These are phyloP conservation scores for Xylariaceae sp. DNA, from an alignment of 2,329 filamentous ascomycete genomes.

Conservation along the genomic window DNA sequence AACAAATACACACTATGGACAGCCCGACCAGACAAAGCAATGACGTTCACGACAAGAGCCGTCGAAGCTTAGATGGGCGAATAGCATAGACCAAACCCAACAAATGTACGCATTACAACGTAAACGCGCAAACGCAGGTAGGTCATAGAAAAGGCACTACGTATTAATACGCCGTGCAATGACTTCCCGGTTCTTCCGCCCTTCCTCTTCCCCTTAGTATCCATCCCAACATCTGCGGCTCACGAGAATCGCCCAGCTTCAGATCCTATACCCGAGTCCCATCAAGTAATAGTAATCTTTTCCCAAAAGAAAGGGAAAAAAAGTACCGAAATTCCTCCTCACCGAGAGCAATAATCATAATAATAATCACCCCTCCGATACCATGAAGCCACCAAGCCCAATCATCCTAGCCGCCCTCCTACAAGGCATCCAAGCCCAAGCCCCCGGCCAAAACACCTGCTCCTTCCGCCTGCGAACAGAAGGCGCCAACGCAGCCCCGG, in stretches of 20 bases:
- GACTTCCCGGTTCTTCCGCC: not conserved
- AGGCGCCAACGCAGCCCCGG: slow-evolving; percentile 44
- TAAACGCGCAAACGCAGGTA: not conserved
- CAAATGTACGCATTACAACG: not conserved
- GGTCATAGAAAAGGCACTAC: not conserved
- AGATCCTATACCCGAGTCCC: not conserved
- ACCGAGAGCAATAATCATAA: too few species aligned
- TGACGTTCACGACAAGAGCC: slow-evolving; percentile 6
- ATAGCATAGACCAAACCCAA: not conserved
- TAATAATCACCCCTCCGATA: not conserved
- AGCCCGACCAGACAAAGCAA: not conserved
- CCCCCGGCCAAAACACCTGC: slow-evolving; percentile 34
- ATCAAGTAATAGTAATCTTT: not conserved
- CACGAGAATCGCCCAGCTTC: not conserved
- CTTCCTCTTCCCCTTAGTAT: not conserved
- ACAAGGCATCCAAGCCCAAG: slow-evolving; percentile 24
- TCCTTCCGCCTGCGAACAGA: slow-evolving; percentile 50
- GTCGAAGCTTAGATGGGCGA: slow-evolving; percentile 4
- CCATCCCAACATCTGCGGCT: not conserved
- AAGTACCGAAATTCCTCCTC: not conserved
- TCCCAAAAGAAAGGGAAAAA: too few species aligned
- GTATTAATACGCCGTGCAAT: not conserved
- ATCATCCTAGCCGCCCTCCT: slow-evolving; percentile 19
- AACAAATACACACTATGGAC: not conserved
- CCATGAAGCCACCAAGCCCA: slow-evolving; percentile 24